Evolutionary conservation across 2,329 filamentous ascomycete species (phyloP).

Genomic region (Thelonectria olida): DNA sequence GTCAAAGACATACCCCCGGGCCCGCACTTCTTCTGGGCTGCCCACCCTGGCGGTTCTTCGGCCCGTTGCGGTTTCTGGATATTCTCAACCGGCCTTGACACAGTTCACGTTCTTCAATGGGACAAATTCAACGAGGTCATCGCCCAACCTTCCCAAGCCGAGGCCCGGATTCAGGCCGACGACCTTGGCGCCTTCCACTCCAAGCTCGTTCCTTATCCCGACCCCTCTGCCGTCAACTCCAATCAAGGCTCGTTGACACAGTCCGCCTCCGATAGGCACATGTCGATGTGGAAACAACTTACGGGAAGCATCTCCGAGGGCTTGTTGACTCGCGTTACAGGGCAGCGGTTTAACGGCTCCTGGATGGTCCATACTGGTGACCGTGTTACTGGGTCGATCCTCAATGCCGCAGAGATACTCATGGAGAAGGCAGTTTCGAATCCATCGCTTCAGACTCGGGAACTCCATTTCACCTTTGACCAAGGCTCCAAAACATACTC

Average conservation of each 20-base stretch:
- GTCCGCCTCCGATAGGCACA: slow-evolving; percentile 33
- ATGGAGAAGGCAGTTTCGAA: slow-evolving; percentile 51
- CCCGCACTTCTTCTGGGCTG: slow-evolving; percentile 68
- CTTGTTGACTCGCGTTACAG: slow-evolving; percentile 59
- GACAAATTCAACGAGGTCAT: slow-evolving; percentile 65
- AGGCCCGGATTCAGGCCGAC: slow-evolving; percentile 56
- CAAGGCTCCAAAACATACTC: slow-evolving; percentile 55
- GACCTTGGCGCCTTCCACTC: slow-evolving; percentile 50
- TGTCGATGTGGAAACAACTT: slow-evolving; percentile 61
- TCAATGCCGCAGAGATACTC: slow-evolving; percentile 49
- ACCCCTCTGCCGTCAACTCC: slow-evolving; percentile 42
- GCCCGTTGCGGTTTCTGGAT: slow-evolving; percentile 68
- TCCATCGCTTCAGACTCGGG: slow-evolving; percentile 45
- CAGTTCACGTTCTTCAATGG: slow-evolving; percentile 62
- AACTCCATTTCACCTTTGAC: slow-evolving; percentile 60
- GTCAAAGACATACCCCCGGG: slow-evolving; percentile 65
- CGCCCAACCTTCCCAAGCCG: slow-evolving; percentile 55
- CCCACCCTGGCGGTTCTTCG: slow-evolving; percentile 57
- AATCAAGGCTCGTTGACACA: slow-evolving; percentile 28
- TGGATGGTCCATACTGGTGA: slow-evolving; percentile 67
- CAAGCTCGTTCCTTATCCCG: slow-evolving; percentile 56
- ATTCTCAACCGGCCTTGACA: slow-evolving; percentile 46
- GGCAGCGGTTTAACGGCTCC: slow-evolving; percentile 47
- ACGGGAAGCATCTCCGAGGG: slow-evolving; percentile 57
- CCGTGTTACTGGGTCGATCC: slow-evolving; percentile 54